These are phyloP conservation scores for Neofusicoccum sp. DNA, from an alignment of 2,329 filamentous ascomycete genomes.

Conservation along the genomic window DNA sequence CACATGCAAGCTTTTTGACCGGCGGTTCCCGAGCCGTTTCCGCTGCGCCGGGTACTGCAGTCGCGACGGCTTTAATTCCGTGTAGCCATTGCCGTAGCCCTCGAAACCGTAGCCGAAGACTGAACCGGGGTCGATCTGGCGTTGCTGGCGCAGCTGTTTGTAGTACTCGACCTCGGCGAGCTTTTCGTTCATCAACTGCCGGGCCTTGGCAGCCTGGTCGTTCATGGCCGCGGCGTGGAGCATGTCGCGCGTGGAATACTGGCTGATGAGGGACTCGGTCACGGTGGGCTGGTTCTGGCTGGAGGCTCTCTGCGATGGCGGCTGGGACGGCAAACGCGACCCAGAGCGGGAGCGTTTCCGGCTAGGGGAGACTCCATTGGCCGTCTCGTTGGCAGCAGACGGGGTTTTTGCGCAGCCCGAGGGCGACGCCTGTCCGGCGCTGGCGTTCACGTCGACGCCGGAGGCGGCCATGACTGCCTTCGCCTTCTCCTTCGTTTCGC, in stretches of 20 bases:
- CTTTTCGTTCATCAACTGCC: constrained; percentile 60
- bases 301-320: constrained; percentile 43
- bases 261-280: constrained; percentile 57
- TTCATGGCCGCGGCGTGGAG: constrained; percentile 58
- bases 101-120: constrained; percentile 75
- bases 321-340: constrained; percentile 52
- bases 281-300: constrained; percentile 38
- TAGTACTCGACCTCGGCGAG: constrained; percentile 72
- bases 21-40: constrained; percentile 74
- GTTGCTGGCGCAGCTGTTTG: constrained; percentile 64
- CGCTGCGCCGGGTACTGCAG: constrained; percentile 81
- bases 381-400: constrained; percentile 37
- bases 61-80: constrained; percentile 67
- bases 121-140: constrained; percentile 58
- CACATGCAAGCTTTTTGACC: constrained; percentile 72
- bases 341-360: constrained; percentile 64
- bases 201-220: constrained; percentile 47
- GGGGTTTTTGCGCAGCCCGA: constrained; percentile 30
- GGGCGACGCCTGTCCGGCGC: constrained; percentile 33
- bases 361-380: constrained; percentile 54
- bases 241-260: constrained; percentile 67
- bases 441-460: constrained; percentile 41
- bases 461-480: constrained; percentile 61
- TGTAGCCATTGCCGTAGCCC: constrained; percentile 86
- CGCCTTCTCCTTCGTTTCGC: constrained; percentile 62